These are phyloP conservation scores for Vitis amurensis DNA, from an alignment of 164 flowering plant genomes.

Conservation along the genomic window DNA sequence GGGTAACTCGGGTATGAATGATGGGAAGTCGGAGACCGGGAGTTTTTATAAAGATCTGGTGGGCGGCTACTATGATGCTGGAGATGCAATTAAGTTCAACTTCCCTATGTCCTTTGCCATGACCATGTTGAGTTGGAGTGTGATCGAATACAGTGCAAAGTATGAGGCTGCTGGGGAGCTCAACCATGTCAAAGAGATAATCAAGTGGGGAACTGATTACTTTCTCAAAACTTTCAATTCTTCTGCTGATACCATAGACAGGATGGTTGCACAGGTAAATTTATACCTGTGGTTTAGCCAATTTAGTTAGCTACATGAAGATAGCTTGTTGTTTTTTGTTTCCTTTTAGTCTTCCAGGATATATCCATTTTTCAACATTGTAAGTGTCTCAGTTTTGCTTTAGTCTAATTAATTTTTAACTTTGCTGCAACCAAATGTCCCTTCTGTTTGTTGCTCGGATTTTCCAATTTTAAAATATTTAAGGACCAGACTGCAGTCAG, in stretches of 20 bases:
- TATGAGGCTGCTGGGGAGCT: conserved; percentile 94
- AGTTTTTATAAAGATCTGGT: conserved; percentile 57
- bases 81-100: conserved; percentile 92
- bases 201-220: conserved; percentile 95
- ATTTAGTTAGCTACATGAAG: no score
- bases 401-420: not conserved
- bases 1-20: conserved; percentile 73
- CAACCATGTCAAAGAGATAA: conserved; percentile 73
- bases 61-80: conserved; percentile 96
- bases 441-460: no score
- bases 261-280: conserved; percentile 65
- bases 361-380: no score
- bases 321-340: no score
- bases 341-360: no score
- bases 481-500: no score
- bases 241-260: conserved; percentile 67
- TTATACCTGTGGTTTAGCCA: no score
- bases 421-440: no score
- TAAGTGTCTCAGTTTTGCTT: no score
- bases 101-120: conserved; percentile 83
- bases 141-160: conserved; percentile 87
- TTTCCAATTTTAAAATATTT: no score
- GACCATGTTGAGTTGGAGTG: conserved; percentile 96
- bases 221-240: conserved; percentile 86
- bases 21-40: conserved; percentile 51